Evolutionary conservation across 139 green algal species (phyloP), one percentile per base, ranked within the genome.

Genomic region (Chlorella sp.): DNA sequence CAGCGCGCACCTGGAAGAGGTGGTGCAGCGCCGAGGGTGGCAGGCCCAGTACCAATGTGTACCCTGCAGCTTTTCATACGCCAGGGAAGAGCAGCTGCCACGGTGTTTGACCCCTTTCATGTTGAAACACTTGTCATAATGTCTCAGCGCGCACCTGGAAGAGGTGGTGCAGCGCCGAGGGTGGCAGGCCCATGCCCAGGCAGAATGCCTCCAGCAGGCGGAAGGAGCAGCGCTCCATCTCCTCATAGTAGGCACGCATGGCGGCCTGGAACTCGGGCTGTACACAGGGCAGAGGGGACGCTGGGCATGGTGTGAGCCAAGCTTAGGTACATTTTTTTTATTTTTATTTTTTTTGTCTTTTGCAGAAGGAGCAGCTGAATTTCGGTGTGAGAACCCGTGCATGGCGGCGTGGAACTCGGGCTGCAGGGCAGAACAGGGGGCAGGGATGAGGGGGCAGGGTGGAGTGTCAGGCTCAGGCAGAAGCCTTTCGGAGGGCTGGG

Each of bases 31-130:
- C 36, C 0, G 39, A 81, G 2, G 81, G 69, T 0, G 86, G 42
- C 39, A 95, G 73, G 66, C 89, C 91, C 0, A 95, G 87, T 48
- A 78, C 87, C 3, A 81, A n/a, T n/a, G n/a, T n/a, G n/a, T n/a
- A n/a, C n/a, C n/a, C n/a, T n/a, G n/a, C n/a, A n/a, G n/a, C n/a
- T n/a, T n/a, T n/a, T n/a, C n/a, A n/a, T n/a, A n/a, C n/a, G n/a
- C n/a, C n/a, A n/a, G n/a, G n/a, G n/a, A n/a, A n/a, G n/a, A n/a
- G n/a, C n/a, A n/a, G n/a, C n/a, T n/a, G n/a, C n/a, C n/a, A n/a
- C n/a, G n/a, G n/a, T n/a, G n/a, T n/a, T n/a, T n/a, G n/a, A n/a
- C n/a, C n/a, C n/a, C n/a, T n/a, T n/a, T n/a, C n/a, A n/a, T n/a
- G n/a, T n/a, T n/a, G n/a, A n/a, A n/a, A n/a, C n/a, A n/a, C n/a